A percentile compares a stretch with the other conserved stretches of the same genome.
phyloP scores from a whole-genome alignment of 768 basidiomycete species.

The Pluteus cervinus region DNA sequence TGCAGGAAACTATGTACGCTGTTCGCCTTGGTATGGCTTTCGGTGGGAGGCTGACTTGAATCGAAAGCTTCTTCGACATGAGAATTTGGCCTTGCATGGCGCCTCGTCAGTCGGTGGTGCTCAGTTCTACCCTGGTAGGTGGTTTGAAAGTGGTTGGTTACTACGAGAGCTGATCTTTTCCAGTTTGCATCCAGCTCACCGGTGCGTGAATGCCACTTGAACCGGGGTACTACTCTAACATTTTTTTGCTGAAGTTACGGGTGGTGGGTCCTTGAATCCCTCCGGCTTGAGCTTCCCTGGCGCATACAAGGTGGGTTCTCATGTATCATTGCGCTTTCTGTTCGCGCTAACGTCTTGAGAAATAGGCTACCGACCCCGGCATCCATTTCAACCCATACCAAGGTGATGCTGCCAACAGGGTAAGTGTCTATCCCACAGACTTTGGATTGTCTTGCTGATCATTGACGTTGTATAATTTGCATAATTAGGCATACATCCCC shows the following conservation, averaged over 20 bases:
- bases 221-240: neutral
- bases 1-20: slow-evolving; percentile 28
- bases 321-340: no score
- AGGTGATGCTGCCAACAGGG: slow-evolving; percentile 29
- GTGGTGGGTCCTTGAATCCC: slow-evolving; percentile 27
- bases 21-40: neutral
- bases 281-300: slow-evolving; percentile 33
- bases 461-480: neutral
- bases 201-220: slow-evolving; percentile 8
- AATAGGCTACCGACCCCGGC: slow-evolving; percentile 27
- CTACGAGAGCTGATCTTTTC: neutral
- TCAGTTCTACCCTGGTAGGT: slow-evolving; percentile 30
- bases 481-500: slow-evolving; percentile 20
- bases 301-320: slow-evolving; percentile 20
- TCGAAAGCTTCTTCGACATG: slow-evolving; percentile 28
- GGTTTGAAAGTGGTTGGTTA: neutral
- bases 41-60: neutral
- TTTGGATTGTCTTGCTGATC: neutral
- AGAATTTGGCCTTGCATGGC: slow-evolving; percentile 32
- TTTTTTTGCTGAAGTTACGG: slow-evolving; percentile 21
- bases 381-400: slow-evolving; percentile 29
- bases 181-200: slow-evolving; percentile 31
- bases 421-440: slow-evolving; percentile 5
- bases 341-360: no score
- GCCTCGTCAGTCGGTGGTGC: slow-evolving; percentile 25